Conservation (phyloP, 2,329 filamentous ascomycete genomes). For the Fusarium mexicanum region DNA sequence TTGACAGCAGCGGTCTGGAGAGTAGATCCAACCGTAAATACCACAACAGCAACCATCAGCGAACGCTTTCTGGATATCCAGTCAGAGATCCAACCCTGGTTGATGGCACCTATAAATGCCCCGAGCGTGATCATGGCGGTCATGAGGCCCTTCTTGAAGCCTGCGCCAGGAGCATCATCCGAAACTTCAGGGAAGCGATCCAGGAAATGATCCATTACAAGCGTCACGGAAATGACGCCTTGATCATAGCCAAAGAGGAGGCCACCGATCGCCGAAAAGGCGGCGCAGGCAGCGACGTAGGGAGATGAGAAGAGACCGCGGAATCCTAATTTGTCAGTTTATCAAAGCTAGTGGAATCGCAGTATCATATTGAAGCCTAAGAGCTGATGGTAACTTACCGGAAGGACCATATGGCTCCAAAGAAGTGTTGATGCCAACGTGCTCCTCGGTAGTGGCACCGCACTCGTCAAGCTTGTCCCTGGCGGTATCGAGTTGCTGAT, state of each 20-base stretch:
- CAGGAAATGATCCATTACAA: constrained; percentile 50
- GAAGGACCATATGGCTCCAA: constrained; percentile 13
- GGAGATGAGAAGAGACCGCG: constrained; percentile 45
- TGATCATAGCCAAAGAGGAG: constrained; percentile 53
- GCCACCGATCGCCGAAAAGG: constrained; percentile 50
- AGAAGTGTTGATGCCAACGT: not conserved
- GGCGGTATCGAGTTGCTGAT: not conserved
- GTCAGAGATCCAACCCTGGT: constrained; percentile 52
- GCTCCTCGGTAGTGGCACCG: not conserved
- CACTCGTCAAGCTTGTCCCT: constrained; percentile 11
- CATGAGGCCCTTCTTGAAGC: constrained; percentile 54
- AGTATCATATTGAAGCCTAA: too few species aligned
- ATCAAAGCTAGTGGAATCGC: not conserved
- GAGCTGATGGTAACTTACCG: not conserved
- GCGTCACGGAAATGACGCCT: constrained; percentile 52
- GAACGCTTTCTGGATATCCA: constrained; percentile 46
- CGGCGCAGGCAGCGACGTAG: constrained; percentile 48
- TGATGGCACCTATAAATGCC: constrained; percentile 59
- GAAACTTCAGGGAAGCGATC: constrained; percentile 47
- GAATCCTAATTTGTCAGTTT: constrained; percentile 37
- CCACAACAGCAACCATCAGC: constrained; percentile 47
- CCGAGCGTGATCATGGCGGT: constrained; percentile 59
- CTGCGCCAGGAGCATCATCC: constrained; percentile 50
- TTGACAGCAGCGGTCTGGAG: constrained; percentile 54
- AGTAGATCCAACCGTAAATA: constrained; percentile 54